Evolutionary conservation across 805 yeast species (phyloP), one percentile per base, ranked within the genome.

Genomic region (Yamadazyma olivae): DNA sequence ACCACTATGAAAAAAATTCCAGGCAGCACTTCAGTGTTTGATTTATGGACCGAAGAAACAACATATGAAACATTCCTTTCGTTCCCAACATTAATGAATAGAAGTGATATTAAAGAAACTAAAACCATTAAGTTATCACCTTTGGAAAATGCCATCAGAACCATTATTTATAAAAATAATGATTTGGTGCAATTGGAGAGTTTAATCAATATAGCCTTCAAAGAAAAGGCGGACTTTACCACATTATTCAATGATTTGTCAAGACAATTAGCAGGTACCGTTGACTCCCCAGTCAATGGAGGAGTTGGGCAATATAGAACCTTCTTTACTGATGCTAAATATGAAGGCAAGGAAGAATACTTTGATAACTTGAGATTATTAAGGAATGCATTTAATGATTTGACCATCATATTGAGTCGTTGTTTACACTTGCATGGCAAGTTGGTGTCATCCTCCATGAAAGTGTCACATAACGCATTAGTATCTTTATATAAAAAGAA

Each of bases 211-310:
- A 68, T 70, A 49, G 72, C 77, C 2, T 45, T 73, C 36, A 75
- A 70, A 45, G 79, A 77, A 19, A 74, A 72, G 48, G 67, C 69
- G 0, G 76, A 71, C 33, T 64, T 59, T 32, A 52, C 67, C 2
- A 59, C 79, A 0, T 55, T 74, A 19, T 80, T 81, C 54, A 72
- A 74, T 45, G 87, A 79, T 51, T 61, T 84, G 41, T 79, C 90
- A 5, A 69, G 91, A 57, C 78, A 77, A 50, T 63, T 82, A 37
- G 75, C 87, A 3, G 96, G 96, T 28, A 85, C 96, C 0, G 90
- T 89, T 36, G 95, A 87, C 54, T 79, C 96, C 0, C 96, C 96
- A 3, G 91, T 88, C 5, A 88, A 88, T 54, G 96, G 96, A 23
- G 96, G 96, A 39, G 85, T 88, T 44, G 85, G 87, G 2, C 88